Evolutionary conservation across 2,329 filamentous ascomycete genomes (phyloP), one percentile per base, ranked within the genome.

Genomic region (Aspergillus persii): DNA sequence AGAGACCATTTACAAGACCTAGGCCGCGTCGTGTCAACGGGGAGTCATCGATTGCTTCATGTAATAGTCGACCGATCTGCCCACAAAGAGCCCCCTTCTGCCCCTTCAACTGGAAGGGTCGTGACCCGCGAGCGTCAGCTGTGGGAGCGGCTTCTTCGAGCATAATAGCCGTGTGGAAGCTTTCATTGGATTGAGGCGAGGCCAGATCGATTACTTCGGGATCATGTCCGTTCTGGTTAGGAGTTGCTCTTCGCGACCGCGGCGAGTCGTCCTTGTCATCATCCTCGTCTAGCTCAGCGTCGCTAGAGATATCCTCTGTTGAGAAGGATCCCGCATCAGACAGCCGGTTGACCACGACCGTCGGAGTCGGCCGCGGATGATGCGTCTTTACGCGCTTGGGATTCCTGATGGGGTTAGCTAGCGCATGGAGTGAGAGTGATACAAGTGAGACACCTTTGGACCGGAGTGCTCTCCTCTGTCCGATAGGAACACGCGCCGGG

Each of bases 381-480:
- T 27, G 23, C 44, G 23, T 47, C 23, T 31, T 18, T 41, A 4
- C 52, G 26, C 52, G 39, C 36, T 31, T 54, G 27, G 26, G 12
- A 18, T 23, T 12, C 8, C 48, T 57, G 41, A 47, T 47, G 7
- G 27, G 23, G 18, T 23, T 30, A 8, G 47, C 44, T 30, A 8
- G 36, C 44, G 55, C 9, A 15, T 8, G 33, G 9, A 30, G 30
- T 31, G 15, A n/a, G 5, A 49, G n/a, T 36, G 50, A n/a, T 23
- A 27, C 23, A 26, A 52, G 30, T 41, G 4, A 50, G 54, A 15
- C 53, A 63, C 60, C 33, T 47, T 23, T 26, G n/a, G 2, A 52
- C 31, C 18, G 60, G 54, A 29, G 60, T 54, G 57, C 56, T 60
- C 26, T 62, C 61, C 46, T 60, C 53, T 15, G 61, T 41, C 15